phyloP scores from a whole-genome alignment of 2,329 filamentous ascomycete species.

The Aspergillus niger region DNA sequence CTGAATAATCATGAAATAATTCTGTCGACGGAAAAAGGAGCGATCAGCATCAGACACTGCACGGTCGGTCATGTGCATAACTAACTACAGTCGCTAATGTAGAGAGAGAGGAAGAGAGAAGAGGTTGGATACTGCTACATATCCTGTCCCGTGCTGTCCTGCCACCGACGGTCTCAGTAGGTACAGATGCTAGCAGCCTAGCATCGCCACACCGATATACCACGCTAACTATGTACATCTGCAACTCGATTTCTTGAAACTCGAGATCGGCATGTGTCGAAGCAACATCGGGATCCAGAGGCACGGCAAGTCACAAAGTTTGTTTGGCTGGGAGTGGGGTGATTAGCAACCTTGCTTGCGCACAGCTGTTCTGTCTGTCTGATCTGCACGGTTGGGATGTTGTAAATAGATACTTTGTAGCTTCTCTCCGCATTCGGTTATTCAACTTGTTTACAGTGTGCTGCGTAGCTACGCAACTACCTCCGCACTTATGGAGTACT shows the following conservation, averaged over 20 bases:
- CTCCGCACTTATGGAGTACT: neutral
- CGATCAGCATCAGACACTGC: neutral
- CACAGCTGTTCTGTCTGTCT: no score
- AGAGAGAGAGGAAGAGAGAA: neutral
- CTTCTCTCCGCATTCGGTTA: neutral
- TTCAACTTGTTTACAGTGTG: neutral
- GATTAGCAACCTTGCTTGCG: neutral
- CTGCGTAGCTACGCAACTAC: neutral
- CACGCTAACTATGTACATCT: neutral
- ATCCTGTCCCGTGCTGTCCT: neutral
- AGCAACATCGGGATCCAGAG: neutral
- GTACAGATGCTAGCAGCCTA: neutral
- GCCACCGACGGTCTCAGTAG: neutral
- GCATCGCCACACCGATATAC: conserved; percentile 3
- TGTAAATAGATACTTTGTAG: neutral
- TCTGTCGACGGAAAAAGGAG: neutral
- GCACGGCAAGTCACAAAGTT: neutral
- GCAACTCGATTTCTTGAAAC: neutral
- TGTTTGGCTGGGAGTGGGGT: no score
- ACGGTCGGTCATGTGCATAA: neutral
- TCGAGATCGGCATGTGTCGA: neutral
- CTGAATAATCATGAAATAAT: no score
- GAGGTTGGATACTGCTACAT: neutral
- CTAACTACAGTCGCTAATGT: no score
- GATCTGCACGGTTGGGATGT: neutral